Conservation (phyloP, 805 yeast species). For the Saccharomyces eubayanus region DNA sequence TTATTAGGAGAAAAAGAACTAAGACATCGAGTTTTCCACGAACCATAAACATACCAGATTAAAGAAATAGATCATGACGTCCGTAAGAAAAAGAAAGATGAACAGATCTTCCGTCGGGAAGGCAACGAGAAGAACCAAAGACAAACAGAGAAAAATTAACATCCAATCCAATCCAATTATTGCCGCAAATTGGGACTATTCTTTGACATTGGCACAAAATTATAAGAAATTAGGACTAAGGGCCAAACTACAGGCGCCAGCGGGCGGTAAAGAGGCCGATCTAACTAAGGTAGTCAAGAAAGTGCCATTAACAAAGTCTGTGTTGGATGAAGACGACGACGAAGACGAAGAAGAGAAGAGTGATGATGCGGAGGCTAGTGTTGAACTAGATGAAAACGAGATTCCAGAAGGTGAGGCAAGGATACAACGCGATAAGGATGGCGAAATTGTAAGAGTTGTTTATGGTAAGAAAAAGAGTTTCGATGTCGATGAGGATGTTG, state of each 20-base stretch:
- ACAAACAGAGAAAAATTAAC: slow-evolving; percentile 57
- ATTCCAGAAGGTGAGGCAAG: slow-evolving; percentile 77
- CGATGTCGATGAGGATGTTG: slow-evolving; percentile 30
- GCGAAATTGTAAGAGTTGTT: slow-evolving; percentile 56
- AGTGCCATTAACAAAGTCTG: slow-evolving; percentile 27
- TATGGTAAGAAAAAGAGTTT: slow-evolving; percentile 54
- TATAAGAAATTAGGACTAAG: slow-evolving; percentile 74
- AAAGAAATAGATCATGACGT: slow-evolving; percentile 36
- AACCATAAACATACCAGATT: background rate
- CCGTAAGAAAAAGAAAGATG: slow-evolving; percentile 83
- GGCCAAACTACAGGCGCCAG: slow-evolving; percentile 52
- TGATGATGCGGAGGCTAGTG: slow-evolving; percentile 16
- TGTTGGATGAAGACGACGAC: slow-evolving; percentile 13
- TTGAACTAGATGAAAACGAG: slow-evolving; percentile 38
- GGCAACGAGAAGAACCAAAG: slow-evolving; percentile 62
- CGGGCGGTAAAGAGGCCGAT: slow-evolving; percentile 76
- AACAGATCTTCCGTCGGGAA: slow-evolving; percentile 62
- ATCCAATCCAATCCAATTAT: slow-evolving; percentile 71
- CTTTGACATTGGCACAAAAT: slow-evolving; percentile 74
- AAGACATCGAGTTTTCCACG: background rate
- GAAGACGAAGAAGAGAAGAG: slow-evolving; percentile 12
- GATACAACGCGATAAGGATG: slow-evolving; percentile 59
- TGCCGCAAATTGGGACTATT: slow-evolving; percentile 84
- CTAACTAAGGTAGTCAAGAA: slow-evolving; percentile 34
- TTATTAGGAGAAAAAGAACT: background rate